Conservation (phyloP, 179 eudicot genomes). For the Drosera spatulata region DNA sequence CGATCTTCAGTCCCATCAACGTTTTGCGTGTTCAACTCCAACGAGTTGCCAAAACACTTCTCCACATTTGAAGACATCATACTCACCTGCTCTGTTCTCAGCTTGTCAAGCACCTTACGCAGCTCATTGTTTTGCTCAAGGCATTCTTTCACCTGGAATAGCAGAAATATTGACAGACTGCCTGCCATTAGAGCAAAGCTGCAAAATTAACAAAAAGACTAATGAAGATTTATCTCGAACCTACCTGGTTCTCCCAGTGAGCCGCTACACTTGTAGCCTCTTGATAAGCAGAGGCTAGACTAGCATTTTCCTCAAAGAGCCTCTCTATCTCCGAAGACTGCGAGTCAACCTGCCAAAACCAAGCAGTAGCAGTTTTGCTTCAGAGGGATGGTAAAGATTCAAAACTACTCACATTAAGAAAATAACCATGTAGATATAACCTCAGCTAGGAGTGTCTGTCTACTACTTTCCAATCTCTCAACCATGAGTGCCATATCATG, state of each 20-base stretch:
- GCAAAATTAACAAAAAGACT: background rate
- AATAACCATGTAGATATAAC: constrained; percentile 17
- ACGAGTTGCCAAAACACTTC: constrained; percentile 11
- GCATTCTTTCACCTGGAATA: constrained; percentile 71
- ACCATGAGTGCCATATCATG: constrained; percentile 94
- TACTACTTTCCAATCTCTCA: constrained; percentile 83
- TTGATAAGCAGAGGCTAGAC: constrained; percentile 61
- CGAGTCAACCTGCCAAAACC: constrained; percentile 67
- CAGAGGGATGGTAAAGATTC: background rate
- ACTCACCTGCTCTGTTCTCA: constrained; percentile 54
- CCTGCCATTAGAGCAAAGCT: background rate
- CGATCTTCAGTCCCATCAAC: constrained; percentile 18
- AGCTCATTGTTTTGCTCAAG: constrained; percentile 87
- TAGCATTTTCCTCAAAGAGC: constrained; percentile 88
- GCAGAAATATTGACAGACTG: background rate
- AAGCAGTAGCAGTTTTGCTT: background rate
- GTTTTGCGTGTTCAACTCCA: constrained; percentile 17
- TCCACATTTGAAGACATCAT: constrained; percentile 17
- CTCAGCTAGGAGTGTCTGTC: constrained; percentile 89
- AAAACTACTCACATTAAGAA: background rate
- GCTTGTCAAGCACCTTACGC: constrained; percentile 59
- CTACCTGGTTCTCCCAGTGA: constrained; percentile 92
- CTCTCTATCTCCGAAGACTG: constrained; percentile 94
- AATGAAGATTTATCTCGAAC: background rate
- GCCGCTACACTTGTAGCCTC: constrained; percentile 56